Conservation (phyloP, 2,329 filamentous ascomycete genomes). For the Phoma sp. region DNA sequence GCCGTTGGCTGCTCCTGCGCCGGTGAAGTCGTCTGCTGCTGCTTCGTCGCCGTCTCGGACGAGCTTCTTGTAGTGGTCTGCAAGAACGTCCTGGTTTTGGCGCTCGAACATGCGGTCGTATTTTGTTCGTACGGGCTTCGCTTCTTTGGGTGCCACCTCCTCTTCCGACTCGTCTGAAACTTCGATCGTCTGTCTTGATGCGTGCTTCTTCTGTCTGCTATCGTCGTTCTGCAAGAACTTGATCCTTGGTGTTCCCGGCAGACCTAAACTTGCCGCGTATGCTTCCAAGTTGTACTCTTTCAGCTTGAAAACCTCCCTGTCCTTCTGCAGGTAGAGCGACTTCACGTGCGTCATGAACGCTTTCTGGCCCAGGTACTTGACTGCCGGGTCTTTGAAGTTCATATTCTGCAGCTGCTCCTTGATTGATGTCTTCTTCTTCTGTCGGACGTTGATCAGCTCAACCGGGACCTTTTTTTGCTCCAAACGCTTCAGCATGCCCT, state of each 20-base stretch:
- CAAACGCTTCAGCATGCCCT: conserved; percentile 85
- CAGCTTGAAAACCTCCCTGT: conserved; percentile 90
- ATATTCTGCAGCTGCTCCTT: conserved; percentile 87
- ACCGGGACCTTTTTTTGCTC: conserved; percentile 91
- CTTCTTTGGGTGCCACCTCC: conserved; percentile 57
- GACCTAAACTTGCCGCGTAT: conserved; percentile 82
- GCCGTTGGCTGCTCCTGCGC: conserved; percentile 58
- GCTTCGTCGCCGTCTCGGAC: conserved; percentile 64
- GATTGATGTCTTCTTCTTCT: conserved; percentile 89
- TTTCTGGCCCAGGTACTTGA: conserved; percentile 96
- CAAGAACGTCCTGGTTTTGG: conserved; percentile 92
- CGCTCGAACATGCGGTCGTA: conserved; percentile 98
- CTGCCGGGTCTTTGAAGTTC: conserved; percentile 91
- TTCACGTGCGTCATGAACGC: conserved; percentile 91
- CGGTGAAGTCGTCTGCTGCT: conserved; percentile 45
- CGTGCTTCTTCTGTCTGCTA: conserved; percentile 86
- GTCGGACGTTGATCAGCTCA: conserved; percentile 82
- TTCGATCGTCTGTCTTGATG: conserved; percentile 70
- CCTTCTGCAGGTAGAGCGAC: conserved; percentile 85
- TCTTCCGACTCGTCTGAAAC: conserved; percentile 68
- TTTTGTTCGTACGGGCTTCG: conserved; percentile 83
- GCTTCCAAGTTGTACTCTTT: conserved; percentile 84
- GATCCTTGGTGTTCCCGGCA: conserved; percentile 91
- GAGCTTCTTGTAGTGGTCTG: conserved; percentile 91
- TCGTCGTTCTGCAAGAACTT: conserved; percentile 92